phyloP scores from a whole-genome alignment of 495 filamentous ascomycete genomes.

The Penicillium samsonianum region DNA sequence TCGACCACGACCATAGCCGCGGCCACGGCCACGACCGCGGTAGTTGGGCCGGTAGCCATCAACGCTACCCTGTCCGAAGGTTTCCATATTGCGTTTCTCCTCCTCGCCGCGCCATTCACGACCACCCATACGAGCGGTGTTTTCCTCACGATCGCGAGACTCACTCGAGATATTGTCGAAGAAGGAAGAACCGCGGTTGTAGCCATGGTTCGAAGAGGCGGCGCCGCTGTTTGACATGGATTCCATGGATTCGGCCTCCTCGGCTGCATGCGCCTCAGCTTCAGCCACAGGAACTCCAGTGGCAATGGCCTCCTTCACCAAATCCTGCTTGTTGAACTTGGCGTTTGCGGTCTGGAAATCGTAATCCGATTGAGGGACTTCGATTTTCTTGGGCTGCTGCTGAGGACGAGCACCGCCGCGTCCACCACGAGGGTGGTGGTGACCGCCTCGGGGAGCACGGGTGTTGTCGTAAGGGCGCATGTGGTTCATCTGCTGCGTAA shows the following conservation, averaged over 20 bases:
- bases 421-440: constrained; percentile 50
- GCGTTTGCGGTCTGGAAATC: constrained; percentile 93
- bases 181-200: constrained; percentile 85
- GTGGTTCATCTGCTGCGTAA: constrained; percentile 83
- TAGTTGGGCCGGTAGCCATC: constrained; percentile 81
- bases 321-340: constrained; percentile 96
- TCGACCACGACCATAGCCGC: constrained; percentile 59
- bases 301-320: constrained; percentile 88
- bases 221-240: constrained; percentile 33
- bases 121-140: constrained; percentile 68
- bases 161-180: constrained; percentile 98
- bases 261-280: constrained; percentile 37
- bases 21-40: constrained; percentile 61
- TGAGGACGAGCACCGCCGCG: constrained; percentile 58
- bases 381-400: constrained; percentile 66
- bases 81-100: constrained; percentile 93
- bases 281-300: constrained; percentile 68
- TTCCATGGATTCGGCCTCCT: constrained; percentile 36
- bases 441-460: constrained; percentile 54
- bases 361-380: constrained; percentile 85
- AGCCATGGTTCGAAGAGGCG: constrained; percentile 35
- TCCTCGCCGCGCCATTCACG: constrained; percentile 92
- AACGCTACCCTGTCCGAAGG: constrained; percentile 96
- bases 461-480: constrained; percentile 69
- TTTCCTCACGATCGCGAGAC: constrained; percentile 83